These are phyloP conservation scores for Termitomyces eurrhizus DNA, from an alignment of 768 basidiomycete species.

Conservation along the genomic window DNA sequence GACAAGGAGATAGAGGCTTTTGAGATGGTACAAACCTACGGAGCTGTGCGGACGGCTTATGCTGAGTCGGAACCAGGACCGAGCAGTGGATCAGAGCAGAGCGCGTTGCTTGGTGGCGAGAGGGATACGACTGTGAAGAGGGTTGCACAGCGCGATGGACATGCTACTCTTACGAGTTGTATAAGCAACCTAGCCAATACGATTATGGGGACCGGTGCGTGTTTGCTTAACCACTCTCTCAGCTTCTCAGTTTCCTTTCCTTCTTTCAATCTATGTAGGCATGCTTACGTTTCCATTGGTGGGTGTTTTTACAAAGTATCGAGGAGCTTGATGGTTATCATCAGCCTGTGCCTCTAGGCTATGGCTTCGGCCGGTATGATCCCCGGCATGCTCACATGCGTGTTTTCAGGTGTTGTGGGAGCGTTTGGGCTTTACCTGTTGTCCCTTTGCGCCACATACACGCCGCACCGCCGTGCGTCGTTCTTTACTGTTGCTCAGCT, in stretches of 20 bases:
- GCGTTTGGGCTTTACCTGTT: slow-evolving; percentile 89
- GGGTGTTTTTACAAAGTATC: slow-evolving; percentile 15
- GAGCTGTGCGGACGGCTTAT: slow-evolving; percentile 38
- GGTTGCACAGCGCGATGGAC: slow-evolving; percentile 46
- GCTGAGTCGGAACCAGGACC: slow-evolving; percentile 24
- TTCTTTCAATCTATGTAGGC: slow-evolving; percentile 37
- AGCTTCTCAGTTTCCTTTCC: neutral
- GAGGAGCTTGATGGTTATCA: neutral
- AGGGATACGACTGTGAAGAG: slow-evolving; percentile 20
- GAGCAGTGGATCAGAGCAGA: slow-evolving; percentile 41
- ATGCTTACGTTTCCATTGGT: slow-evolving; percentile 90
- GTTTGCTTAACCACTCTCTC: slow-evolving; percentile 1
- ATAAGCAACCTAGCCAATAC: slow-evolving; percentile 85
- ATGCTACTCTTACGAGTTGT: slow-evolving; percentile 63
- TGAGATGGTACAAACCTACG: slow-evolving; percentile 73
- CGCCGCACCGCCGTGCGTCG: slow-evolving; percentile 71
- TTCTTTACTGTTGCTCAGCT: slow-evolving; percentile 82
- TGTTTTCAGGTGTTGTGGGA: slow-evolving; percentile 72
- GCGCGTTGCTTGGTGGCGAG: slow-evolving; percentile 55
- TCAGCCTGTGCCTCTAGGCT: slow-evolving; percentile 42
- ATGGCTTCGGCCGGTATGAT: slow-evolving; percentile 89
- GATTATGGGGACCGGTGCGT: slow-evolving; percentile 84
- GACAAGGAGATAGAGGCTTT: slow-evolving; percentile 25
- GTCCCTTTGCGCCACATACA: slow-evolving; percentile 73
- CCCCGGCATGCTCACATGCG: slow-evolving; percentile 86